Conservation (phyloP, 192 early-diverging fungal genomes). For the Coemansia sp. region DNA sequence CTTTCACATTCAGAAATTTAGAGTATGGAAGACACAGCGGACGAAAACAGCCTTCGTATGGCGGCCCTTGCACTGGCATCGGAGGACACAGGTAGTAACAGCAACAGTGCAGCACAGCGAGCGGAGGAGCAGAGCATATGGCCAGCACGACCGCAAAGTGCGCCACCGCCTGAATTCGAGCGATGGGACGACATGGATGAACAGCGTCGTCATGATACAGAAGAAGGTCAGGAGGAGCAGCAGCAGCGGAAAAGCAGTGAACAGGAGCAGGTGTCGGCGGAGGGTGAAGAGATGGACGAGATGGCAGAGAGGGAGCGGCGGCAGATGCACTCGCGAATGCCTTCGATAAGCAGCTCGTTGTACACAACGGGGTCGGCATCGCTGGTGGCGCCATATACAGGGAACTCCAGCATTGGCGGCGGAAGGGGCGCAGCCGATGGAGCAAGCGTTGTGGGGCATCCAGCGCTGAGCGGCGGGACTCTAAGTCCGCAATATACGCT, state of each 20-base stretch:
- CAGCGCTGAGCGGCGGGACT: conserved; percentile 18
- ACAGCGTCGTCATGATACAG: too few relatives aligned
- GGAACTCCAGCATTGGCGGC: not conserved
- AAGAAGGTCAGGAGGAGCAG: not conserved
- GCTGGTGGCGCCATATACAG: conserved; percentile 6
- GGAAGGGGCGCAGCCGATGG: not conserved
- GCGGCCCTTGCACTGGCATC: not conserved
- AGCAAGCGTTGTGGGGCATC: not conserved
- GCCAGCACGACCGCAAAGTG: not conserved
- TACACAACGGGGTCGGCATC: conserved; percentile 16
- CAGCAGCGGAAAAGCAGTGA: not conserved
- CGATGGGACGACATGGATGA: not conserved
- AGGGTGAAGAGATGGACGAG: too few relatives aligned
- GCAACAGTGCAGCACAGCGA: not conserved
- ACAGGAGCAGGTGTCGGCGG: not conserved
- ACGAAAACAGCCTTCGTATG: not conserved
- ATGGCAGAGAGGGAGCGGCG: too few relatives aligned
- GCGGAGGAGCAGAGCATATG: not conserved
- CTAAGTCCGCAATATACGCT: conserved; percentile 48
- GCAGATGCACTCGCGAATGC: not conserved
- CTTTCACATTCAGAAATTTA: too few relatives aligned
- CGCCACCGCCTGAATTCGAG: not conserved
- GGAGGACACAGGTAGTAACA: not conserved
- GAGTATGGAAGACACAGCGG: not conserved
- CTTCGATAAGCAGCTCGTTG: conserved; percentile 25